A percentile compares a stretch with the other conserved stretches of the same genome.
Conservation (phyloP, 257 asterid genomes). For the Plectranthus barbatus region DNA sequence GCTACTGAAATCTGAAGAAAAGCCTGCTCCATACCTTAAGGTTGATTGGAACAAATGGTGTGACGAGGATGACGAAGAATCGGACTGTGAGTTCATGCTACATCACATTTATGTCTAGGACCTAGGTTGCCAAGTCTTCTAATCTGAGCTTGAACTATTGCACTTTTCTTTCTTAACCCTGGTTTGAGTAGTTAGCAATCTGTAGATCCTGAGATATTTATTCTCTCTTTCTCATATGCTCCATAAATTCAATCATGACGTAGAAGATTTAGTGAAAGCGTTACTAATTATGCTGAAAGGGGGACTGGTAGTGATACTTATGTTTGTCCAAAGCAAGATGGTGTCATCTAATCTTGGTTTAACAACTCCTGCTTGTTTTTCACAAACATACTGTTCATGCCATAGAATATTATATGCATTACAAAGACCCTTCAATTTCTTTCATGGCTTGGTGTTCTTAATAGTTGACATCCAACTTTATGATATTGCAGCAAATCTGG, state of each 20-base stretch:
- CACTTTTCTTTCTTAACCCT: background rate
- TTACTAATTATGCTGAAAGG: background rate
- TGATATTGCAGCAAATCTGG: slow-evolving; percentile 46
- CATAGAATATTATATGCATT: background rate
- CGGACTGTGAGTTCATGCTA: slow-evolving; percentile 49
- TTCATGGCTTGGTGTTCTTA: background rate
- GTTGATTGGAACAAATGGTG: slow-evolving; percentile 95
- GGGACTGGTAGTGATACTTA: background rate
- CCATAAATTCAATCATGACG: background rate
- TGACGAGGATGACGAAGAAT: slow-evolving; percentile 81
- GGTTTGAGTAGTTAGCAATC: background rate
- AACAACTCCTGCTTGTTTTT: background rate
- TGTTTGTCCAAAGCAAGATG: background rate
- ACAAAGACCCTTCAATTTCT: background rate
- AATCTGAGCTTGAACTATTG: background rate
- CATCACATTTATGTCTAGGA: background rate
- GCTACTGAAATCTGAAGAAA: slow-evolving; percentile 63
- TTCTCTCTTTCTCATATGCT: background rate
- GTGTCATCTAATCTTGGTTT: background rate
- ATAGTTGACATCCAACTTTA: slow-evolving; percentile 4
- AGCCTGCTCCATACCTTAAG: slow-evolving; percentile 77
- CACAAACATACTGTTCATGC: background rate
- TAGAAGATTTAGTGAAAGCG: background rate
- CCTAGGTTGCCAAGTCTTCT: background rate
- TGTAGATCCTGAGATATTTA: background rate